phyloP scores from a whole-genome alignment of 192 early-diverging fungal genomes.

The Coemansia sp. region DNA sequence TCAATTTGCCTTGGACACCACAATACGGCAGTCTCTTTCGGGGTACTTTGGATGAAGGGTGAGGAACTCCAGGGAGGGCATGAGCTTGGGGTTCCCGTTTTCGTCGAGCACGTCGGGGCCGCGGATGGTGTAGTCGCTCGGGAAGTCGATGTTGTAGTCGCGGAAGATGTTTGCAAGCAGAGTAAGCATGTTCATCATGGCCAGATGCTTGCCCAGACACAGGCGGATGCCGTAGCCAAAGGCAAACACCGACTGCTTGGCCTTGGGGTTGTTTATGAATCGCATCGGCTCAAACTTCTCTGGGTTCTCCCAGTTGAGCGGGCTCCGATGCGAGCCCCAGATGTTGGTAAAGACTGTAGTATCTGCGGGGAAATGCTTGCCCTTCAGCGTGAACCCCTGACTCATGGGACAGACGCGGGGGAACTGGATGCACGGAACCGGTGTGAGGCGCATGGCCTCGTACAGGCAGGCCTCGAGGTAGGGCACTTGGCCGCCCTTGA shows the following conservation, averaged over 20 bases:
- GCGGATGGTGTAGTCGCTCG: constrained; percentile 1
- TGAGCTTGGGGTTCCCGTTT: constrained; percentile 9
- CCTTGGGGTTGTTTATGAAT: constrained; percentile 4
- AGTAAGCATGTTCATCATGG: constrained; percentile 26
- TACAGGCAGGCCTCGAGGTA: constrained; percentile 34
- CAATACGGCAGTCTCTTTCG: constrained; percentile 18
- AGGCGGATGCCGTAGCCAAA: constrained; percentile 29
- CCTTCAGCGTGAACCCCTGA: neutral
- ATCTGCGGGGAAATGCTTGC: neutral
- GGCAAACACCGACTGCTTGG: constrained; percentile 26
- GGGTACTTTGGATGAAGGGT: constrained; percentile 16
- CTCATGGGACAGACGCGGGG: constrained; percentile 1
- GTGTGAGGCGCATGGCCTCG: constrained; percentile 24
- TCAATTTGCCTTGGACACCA: constrained; percentile 11
- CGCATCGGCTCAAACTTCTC: neutral
- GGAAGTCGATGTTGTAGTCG: constrained; percentile 13
- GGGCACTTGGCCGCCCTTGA: neutral
- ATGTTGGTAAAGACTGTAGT: neutral
- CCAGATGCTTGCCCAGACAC: constrained; percentile 36
- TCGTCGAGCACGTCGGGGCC: constrained; percentile 11
- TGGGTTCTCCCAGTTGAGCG: neutral
- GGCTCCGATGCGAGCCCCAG: neutral
- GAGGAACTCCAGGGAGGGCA: constrained; percentile 19
- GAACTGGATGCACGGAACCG: constrained; percentile 20
- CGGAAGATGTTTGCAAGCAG: constrained; percentile 26